Evolutionary conservation across 495 filamentous ascomycete species (phyloP).

Genomic region (Platismatia glauca): DNA sequence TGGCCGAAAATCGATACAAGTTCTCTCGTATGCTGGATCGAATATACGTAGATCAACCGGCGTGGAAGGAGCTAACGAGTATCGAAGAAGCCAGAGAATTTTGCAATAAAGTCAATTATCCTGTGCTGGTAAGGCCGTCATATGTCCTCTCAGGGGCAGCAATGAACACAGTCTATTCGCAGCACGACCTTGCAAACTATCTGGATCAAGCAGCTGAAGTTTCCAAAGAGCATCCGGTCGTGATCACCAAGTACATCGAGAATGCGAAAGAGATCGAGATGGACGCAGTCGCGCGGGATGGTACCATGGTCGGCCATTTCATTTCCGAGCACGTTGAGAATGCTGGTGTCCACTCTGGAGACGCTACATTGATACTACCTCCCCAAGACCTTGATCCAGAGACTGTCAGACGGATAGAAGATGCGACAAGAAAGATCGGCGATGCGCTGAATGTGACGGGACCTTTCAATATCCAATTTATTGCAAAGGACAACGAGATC

Average conservation of each 20-base stretch:
- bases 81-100: slow-evolving; percentile 79
- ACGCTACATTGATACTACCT: slow-evolving; percentile 92
- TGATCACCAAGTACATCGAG: slow-evolving; percentile 98
- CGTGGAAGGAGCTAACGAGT: slow-evolving; percentile 95
- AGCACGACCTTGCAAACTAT: slow-evolving; percentile 84
- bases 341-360: slow-evolving; percentile 95
- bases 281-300: slow-evolving; percentile 83
- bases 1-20: slow-evolving; percentile 95
- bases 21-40: slow-evolving; percentile 96
- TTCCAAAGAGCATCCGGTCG: slow-evolving; percentile 96
- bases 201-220: slow-evolving; percentile 82
- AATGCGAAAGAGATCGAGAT: slow-evolving; percentile 96
- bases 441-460: slow-evolving; percentile 92
- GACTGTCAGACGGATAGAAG: slow-evolving; percentile 83
- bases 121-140: slow-evolving; percentile 89
- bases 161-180: slow-evolving; percentile 97
- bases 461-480: slow-evolving; percentile 98
- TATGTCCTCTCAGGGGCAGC: slow-evolving; percentile 97
- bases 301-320: slow-evolving; percentile 83
- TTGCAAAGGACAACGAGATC: slow-evolving; percentile 98
- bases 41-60: slow-evolving; percentile 89
- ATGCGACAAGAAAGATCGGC: slow-evolving; percentile 91
- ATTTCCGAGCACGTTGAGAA: slow-evolving; percentile 97
- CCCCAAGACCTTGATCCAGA: slow-evolving; percentile 88
- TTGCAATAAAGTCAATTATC: slow-evolving; percentile 81